Base-by-base conservation (phyloP, 805 yeast genomes). In the Wickerhamiella cacticola region DNA sequence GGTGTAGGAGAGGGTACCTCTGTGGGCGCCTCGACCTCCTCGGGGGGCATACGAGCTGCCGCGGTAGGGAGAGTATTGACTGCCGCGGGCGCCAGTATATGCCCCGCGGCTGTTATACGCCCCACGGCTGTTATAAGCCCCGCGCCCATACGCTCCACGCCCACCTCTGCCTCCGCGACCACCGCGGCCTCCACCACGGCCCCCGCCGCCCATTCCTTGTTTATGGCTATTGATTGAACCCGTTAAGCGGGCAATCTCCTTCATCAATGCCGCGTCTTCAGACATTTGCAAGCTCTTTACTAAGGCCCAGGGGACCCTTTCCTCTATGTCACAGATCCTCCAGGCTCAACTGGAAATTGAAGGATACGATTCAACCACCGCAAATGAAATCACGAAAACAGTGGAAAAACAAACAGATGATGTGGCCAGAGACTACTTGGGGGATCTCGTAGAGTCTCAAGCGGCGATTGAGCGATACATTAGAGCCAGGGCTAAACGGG, bases 301-400 rank as follows among this genome's bases (percentile, higher is more conserved):
- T 6, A 40, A 9, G 5, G 13, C 5, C 8, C 15, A 3, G 12
- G 25, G 29, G 41, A 8, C 8, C 22, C 25, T 12, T 16, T 3
- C 24, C 15, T 29, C 7, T 10, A 42, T 43, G 46, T 31, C 46
- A 13, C 46, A 43, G n/a, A 33, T 31, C 10, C 48, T 56, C 4
- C 48, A 46, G 18, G 42, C 46, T 1, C 46, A 29, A 16, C 52
- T 57, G 19, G 55, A 48, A 23, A 29, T 46, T 9, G 49, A 45
- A 2, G 61, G 59, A 3, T 54, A 53, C 42, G 61, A 56, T 34
- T 26, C 40, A 4, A 52, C 55, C 2, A 56, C 60, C 2, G 59
- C 60, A 2, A 50, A 48, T 15, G 54, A 59, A 15, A 36, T 56
- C 2, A 52, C 51, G 6, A 45, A 44, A 2, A 23, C 53, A 25